Evolutionary conservation across 73 alveolate genomes (phyloP).

Genomic region (Paramecium sexaurelia): DNA sequence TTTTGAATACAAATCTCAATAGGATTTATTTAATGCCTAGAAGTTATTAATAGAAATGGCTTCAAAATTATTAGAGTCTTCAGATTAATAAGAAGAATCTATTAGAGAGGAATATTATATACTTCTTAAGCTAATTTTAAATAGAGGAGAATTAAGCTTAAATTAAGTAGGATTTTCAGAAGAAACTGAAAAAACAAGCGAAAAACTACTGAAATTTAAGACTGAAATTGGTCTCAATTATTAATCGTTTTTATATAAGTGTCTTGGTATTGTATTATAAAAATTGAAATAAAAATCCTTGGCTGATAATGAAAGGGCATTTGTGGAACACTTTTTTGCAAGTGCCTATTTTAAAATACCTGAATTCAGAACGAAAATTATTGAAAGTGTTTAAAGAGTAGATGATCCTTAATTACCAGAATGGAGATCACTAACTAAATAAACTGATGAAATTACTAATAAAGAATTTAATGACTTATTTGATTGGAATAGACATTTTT

Average conservation of each 20-base stretch:
- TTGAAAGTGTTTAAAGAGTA: slow-evolving; percentile 34
- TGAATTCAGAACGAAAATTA: slow-evolving; percentile 58
- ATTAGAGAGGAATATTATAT: slow-evolving; percentile 72
- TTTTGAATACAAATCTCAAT: slow-evolving; percentile 72
- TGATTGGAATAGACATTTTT: slow-evolving; percentile 85
- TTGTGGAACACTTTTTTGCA: slow-evolving; percentile 76
- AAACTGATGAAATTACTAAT: slow-evolving; percentile 42
- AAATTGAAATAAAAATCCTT: slow-evolving; percentile 81
- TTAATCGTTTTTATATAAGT: slow-evolving; percentile 67
- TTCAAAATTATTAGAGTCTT: slow-evolving; percentile 67
- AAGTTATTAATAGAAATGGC: slow-evolving; percentile 73
- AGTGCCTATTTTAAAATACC: slow-evolving; percentile 80
- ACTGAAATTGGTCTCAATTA: slow-evolving; percentile 71
- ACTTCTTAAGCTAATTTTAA: slow-evolving; percentile 66
- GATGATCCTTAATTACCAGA: slow-evolving; percentile 62
- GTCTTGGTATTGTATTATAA: slow-evolving; percentile 70
- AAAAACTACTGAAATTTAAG: slow-evolving; percentile 59
- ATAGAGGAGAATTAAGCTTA: slow-evolving; percentile 78
- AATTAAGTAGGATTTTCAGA: slow-evolving; percentile 69
- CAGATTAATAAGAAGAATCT: slow-evolving; percentile 75
- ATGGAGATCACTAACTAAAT: slow-evolving; percentile 67
- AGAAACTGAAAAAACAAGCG: slow-evolving; percentile 67
- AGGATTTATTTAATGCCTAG: slow-evolving; percentile 70
- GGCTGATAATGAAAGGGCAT: slow-evolving; percentile 80
- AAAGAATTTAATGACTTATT: slow-evolving; percentile 68